A percentile compares a stretch with the other conserved stretches of the same genome.
phyloP scores from a whole-genome alignment of 1,284 basidiomycete species.

The Ganoderma lucidum region DNA sequence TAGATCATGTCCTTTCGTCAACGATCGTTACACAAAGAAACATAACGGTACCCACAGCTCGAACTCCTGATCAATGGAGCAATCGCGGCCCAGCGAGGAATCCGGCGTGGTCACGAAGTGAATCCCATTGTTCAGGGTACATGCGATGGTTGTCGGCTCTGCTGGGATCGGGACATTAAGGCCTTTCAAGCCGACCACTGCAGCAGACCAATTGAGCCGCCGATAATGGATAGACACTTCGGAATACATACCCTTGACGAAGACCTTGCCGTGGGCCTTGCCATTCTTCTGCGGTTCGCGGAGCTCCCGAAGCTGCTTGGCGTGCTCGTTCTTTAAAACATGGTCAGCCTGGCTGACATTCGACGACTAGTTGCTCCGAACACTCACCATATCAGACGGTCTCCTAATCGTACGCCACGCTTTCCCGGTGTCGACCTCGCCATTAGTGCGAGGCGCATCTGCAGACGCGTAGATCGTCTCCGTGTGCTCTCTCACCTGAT shows the following conservation, averaged over 20 bases:
- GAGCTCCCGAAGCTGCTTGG: conserved; percentile 86
- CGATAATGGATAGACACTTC: conserved; percentile 56
- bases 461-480: conserved; percentile 85
- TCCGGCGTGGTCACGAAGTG: conserved; percentile 96
- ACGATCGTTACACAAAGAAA: conserved; percentile 1
- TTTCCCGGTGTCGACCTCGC: conserved; percentile 82
- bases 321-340: conserved; percentile 82
- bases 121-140: conserved; percentile 95
- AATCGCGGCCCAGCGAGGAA: conserved; percentile 66
- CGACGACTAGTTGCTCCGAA: not conserved
- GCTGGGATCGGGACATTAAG: conserved; percentile 79
- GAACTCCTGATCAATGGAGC: conserved; percentile 90
- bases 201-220: conserved; percentile 17
- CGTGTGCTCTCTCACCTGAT: conserved; percentile 75
- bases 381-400: conserved; percentile 90
- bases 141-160: conserved; percentile 80
- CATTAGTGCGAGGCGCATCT: conserved; percentile 74
- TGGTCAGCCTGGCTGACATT: not conserved
- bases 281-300: conserved; percentile 78
- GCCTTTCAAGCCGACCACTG: conserved; percentile 83
- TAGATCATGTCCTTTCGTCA: not conserved
- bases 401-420: conserved; percentile 91
- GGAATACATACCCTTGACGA: conserved; percentile 78
- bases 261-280: conserved; percentile 91
- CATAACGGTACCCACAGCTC: conserved; percentile 72